Evolutionary conservation across 2,329 filamentous ascomycete genomes (phyloP), one percentile per base, ranked within the genome.

Genomic region (Stachybotrys chartarum): DNA sequence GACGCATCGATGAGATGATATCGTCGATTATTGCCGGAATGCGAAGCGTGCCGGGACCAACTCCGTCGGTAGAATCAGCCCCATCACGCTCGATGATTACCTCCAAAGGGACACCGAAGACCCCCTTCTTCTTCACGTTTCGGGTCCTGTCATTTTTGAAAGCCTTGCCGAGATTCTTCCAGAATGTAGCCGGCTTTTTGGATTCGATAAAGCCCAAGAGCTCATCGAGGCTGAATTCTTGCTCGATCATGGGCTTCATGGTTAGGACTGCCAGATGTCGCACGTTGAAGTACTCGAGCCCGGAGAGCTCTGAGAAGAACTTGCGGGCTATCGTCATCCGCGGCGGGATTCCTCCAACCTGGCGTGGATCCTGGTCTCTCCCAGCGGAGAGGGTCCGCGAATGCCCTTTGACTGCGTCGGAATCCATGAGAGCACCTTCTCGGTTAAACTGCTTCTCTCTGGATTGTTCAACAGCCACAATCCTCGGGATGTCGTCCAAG

Each of bases 81-180:
- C 93, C 93, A 64, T 97, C 93, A 60, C 90, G 87, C 61, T 99
- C 94, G 47, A 97, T 87, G 51, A 99, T 87, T 44, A 88, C 77
- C 60, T 99, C 94, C 24, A 99, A 76, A 3, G 88, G 86, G 31
- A 97, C 89, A 45, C 93, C 91, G 68, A 99, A 99, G 30, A 96
- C 86, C 46, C 91, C 93, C 77, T 95, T 96, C 76, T 95, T 96
- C 75, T 95, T 96, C 61, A 83, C 81, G 35, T 74, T 81, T 70
- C 92, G 91, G 63, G 78, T 82, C 62, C 85, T 88, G 63, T 94
- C 89, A 62, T 90, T 91, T 71, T 93, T 94, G 72, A 97, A 96
- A 1, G 92, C 93, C 68, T 97, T 96, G 59, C 92, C 93, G 60
- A 99, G 92, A 64, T 97, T 97, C 70, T 93, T 94, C 94, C 94